Conservation (phyloP, 441 rosid genomes). For the Codiaeum variegatum region DNA sequence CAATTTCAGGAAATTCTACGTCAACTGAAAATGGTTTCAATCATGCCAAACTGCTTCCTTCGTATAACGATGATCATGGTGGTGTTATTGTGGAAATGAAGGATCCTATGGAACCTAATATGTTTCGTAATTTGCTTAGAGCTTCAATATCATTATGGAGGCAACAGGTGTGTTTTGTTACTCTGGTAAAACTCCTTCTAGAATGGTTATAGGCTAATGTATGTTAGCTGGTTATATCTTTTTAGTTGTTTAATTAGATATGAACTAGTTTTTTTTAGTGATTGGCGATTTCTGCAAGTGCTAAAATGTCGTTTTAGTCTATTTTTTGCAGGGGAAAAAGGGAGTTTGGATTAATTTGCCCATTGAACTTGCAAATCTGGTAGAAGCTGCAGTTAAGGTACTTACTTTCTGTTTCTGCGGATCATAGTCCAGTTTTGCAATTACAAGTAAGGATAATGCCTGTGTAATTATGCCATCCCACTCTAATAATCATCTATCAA, state of each 20-base stretch:
- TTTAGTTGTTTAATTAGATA: background rate
- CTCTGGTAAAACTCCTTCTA: background rate
- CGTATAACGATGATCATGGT: constrained; percentile 51
- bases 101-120: constrained; percentile 46
- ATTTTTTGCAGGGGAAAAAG: constrained; percentile 55
- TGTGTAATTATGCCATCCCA: background rate
- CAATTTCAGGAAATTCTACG: constrained; percentile 13
- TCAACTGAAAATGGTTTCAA: constrained; percentile 27
- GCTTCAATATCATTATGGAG: constrained; percentile 61
- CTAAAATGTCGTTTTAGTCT: background rate
- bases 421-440: background rate
- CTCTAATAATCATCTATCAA: background rate
- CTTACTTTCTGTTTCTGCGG: constrained; percentile 5
- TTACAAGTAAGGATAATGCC: background rate
- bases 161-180: constrained; percentile 42
- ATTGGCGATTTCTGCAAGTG: background rate
- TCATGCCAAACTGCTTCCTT: constrained; percentile 34
- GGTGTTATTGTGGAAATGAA: constrained; percentile 70
- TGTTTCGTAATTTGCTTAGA: constrained; percentile 45
- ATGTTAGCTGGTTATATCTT: background rate
- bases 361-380: constrained; percentile 61
- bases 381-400: constrained; percentile 72
- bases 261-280: background rate
- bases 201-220: background rate
- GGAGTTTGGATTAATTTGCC: constrained; percentile 88